Evolutionary conservation across 768 basidiomycete species (phyloP), one percentile per base, ranked within the genome.

Genomic region (Xerocomellus amylosporus): DNA sequence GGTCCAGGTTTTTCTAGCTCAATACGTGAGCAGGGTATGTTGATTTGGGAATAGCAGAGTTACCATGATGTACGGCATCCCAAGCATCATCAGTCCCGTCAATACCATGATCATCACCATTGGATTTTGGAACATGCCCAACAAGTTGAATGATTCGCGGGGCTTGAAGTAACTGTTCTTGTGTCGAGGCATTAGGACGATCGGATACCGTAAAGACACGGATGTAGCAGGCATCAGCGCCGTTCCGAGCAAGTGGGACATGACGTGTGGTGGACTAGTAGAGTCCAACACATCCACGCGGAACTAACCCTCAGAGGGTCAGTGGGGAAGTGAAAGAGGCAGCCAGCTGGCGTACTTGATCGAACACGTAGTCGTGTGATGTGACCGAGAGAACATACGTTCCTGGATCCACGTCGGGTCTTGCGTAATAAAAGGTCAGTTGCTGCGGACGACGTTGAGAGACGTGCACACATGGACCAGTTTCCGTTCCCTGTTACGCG

Each of bases 71-170:
- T 87, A 90, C 5, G 89, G 90, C 81, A 83, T 85, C 22, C 77
- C 80, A 26, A 92, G 69, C 73, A 88, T 79, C 80, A 90, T 80
- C 46, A 71, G 74, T 36, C 79, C 89, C 42, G 79, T 86, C 58
- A 79, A 70, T 30, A 83, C 77, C 84, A 89, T 87, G 68, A 91
- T 78, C 54, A 93, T 71, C 78, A 88, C 87, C 90, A 93, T 91
- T 8, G 90, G 90, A 65, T 83, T 93, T 53, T 85, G 81, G 63
- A 93, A 75, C 87, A 93, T 90, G 49, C 75, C 82, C 53, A 87
- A 51, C 22, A 90, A 58, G 68, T 87, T 87, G 77, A 93, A 93
- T 17, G 84, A 82, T 67, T 90, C 80, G 31, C 68, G 80, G 24
- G 87, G 83, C 28, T 83, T 74, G 65, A 88, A 91, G 68, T 86